Percentiles rank a stretch among this genome's conserved stretches.
Evolutionary conservation across 805 yeast genomes (phyloP).

Genomic region (Ogataea pini): DNA sequence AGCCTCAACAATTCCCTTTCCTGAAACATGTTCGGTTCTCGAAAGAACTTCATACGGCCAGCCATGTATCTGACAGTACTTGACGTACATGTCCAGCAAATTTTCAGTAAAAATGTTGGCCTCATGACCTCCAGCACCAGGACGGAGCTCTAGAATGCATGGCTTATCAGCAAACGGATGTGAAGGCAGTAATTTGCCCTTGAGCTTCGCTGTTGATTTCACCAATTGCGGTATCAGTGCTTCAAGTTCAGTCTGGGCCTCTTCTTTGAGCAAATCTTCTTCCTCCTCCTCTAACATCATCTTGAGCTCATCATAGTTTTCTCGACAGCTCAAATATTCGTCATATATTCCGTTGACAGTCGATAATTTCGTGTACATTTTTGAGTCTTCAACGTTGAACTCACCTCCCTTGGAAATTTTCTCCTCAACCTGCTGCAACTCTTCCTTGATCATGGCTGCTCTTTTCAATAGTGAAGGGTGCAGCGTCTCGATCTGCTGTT

Average conservation of each 20-base stretch:
- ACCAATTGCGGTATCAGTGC: constrained; percentile 45
- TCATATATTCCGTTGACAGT: constrained; percentile 43
- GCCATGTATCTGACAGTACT: constrained; percentile 59
- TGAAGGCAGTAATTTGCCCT: constrained; percentile 67
- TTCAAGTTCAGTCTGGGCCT: constrained; percentile 63
- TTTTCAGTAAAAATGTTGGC: constrained; percentile 86
- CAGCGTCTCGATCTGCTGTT: constrained; percentile 17
- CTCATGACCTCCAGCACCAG: constrained; percentile 96
- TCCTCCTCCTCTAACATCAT: constrained; percentile 39
- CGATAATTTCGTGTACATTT: constrained; percentile 46
- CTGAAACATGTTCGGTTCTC: constrained; percentile 54
- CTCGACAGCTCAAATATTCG: constrained; percentile 37
- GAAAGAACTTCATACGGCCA: constrained; percentile 73
- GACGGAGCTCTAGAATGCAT: constrained; percentile 81
- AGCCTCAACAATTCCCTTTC: constrained; percentile 75
- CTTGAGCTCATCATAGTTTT: constrained; percentile 37
- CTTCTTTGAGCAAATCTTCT: constrained; percentile 46
- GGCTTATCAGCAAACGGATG: constrained; percentile 75
- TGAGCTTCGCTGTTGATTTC: constrained; percentile 46
- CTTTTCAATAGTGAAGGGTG: constrained; percentile 55
- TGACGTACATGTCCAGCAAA: constrained; percentile 76
- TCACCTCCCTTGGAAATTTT: constrained; percentile 43
- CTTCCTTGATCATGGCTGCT: constrained; percentile 44
- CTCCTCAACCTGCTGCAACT: constrained; percentile 43
- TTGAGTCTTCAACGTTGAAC: constrained; percentile 51